Conservation (phyloP, 2,329 filamentous ascomycete species). For the Dactylonectria macrodidyma region DNA sequence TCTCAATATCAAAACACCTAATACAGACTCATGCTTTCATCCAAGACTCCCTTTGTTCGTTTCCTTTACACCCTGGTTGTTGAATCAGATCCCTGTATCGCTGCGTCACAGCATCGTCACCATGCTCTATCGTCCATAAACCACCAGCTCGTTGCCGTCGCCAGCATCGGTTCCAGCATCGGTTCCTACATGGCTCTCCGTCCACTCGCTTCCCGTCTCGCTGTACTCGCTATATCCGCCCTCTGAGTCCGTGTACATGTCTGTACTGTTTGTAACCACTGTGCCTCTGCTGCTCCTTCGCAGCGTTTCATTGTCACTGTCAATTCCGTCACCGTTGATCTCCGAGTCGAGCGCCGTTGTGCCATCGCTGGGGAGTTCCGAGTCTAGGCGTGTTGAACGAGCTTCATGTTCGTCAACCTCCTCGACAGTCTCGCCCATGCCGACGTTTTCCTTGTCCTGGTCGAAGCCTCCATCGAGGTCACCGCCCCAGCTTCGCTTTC, state of each 20-base stretch:
- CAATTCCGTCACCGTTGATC: slow-evolving; percentile 45
- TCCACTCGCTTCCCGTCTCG: slow-evolving; percentile 65
- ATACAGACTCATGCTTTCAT: slow-evolving; percentile 30
- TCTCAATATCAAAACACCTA: slow-evolving; percentile 21
- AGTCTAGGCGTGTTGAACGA: slow-evolving; percentile 37
- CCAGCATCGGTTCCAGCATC: slow-evolving; percentile 35
- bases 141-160: slow-evolving; percentile 54
- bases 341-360: slow-evolving; percentile 43
- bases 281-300: slow-evolving; percentile 65
- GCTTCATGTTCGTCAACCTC: slow-evolving; percentile 59
- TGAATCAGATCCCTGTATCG: slow-evolving; percentile 17
- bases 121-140: slow-evolving; percentile 49
- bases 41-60: slow-evolving; percentile 11
- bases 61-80: slow-evolving; percentile 16
- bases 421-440: slow-evolving; percentile 75
- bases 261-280: slow-evolving; percentile 59
- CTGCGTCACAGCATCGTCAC: not conserved
- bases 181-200: slow-evolving; percentile 58
- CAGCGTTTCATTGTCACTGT: slow-evolving; percentile 67
- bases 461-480: slow-evolving; percentile 64
- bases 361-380: slow-evolving; percentile 44
- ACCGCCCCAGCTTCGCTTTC: slow-evolving; percentile 81
- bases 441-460: slow-evolving; percentile 75
- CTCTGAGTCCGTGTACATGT: slow-evolving; percentile 56
- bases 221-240: slow-evolving; percentile 56